Evolutionary conservation across 164 flowering plant species (phyloP), one percentile per base, ranked within the genome.

Genomic region (Sextonia rubra): DNA sequence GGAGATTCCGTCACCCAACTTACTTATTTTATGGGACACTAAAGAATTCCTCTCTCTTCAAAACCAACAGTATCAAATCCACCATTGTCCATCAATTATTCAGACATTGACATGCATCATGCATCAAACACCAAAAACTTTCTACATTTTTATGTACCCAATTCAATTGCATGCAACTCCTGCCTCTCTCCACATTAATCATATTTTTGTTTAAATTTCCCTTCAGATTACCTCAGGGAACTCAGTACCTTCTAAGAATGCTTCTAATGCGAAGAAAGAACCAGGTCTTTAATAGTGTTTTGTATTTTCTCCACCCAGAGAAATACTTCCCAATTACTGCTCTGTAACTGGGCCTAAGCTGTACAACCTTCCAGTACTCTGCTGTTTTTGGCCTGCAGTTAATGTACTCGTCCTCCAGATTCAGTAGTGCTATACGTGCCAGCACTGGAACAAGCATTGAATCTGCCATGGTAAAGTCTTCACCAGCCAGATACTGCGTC

Each of bases 381-480:
- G 83, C 83, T 7, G 91, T 76, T 49, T 77, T 88, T 9, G 90
- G 90, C 78, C 99, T 82, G 72, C 77, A 71, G 22, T 15, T 58
- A 12, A 92, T 89, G 61, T 91, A 94, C 75, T 86, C 82, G 2
- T 87, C 87, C 79, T 88, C 89, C 76, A 94, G 78, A 71, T 85
- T 80, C 85, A 94, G 75, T 14, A 94, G 84, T 44, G 52, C 82
- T 49, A 94, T 47, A 0, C 93, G 88, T 20, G 90, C 90, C 56
- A 94, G 78, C 18, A 92, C 81, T 0, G 98, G 97, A 73, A 92
- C 80, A 37, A 94, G 83, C 89, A 84, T 79, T 2, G 83, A 88
- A 76, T 94, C 99, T 8, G 97, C 99, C 89, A 88, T 77, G 29
- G 86, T 86, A 75, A 91, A 92, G 70, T 85, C 91, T 61, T 88